Base-by-base conservation (phyloP, 2,329 filamentous ascomycete species). In the Stenocarpella maydis region DNA sequence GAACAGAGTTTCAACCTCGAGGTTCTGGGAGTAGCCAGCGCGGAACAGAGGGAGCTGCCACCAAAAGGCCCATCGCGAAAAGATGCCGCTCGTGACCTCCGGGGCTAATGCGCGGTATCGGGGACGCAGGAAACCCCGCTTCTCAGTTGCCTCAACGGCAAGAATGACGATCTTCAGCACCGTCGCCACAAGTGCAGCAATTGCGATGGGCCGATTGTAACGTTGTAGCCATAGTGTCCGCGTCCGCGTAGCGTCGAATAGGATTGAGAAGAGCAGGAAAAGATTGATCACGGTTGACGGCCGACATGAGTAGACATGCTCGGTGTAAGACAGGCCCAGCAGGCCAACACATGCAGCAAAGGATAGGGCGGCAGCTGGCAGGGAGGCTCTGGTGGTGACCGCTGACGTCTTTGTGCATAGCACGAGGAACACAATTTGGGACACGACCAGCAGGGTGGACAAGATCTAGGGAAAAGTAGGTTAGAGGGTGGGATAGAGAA, bases 11-110 rank as follows among this genome's bases (percentile, higher is more conserved):
- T 73, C 73, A 41, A 75, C 65, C 19, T 72, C 71, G n/a, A 76
- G 61, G 21, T 75, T 72, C 9, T 61, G 63, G 12, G 69, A 17
- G n/a, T 72, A 76, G 0, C 74, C 74, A 19, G 21, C 45, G 4
- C 47, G 39, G 53, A 76, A 75, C 8, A 76, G 69, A 8, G 74
- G 69, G 34, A 75, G 75, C 21, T 75, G 65, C 74, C 74, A 76
- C 69, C 70, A 72, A 41, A 76, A 76, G 54, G 34, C n/a, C 53
- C 53, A 55, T 17, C 15, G n/a, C 5, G 53, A 55, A 39, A 55
- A 26, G 31, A 55, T 26, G n/a, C 53, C 53, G 53, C 53, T 55
- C 12, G 53, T 55, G 3, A 24, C 53, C 39, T 55, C 53, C 17
- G 53, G 21, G 15, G 53, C 31, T 12, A 55, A 39, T 24, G n/a